A percentile compares a stretch with the other conserved stretches of the same genome.
Evolutionary conservation across 106 monocot species (phyloP).

Genomic region (Dendrobium huoshanense): DNA sequence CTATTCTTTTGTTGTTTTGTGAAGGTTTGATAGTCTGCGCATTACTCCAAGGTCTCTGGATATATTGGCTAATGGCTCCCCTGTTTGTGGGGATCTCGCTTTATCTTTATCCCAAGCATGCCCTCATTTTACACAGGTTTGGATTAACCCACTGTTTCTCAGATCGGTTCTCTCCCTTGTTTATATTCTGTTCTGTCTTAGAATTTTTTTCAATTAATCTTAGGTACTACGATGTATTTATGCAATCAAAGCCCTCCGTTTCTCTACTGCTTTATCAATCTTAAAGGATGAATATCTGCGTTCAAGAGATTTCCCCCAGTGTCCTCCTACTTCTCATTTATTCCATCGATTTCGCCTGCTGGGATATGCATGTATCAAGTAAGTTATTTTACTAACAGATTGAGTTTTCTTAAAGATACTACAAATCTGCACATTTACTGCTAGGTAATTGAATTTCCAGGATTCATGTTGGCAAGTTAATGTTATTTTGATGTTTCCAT

Average conservation of each 20-base stretch:
- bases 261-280: slow-evolving; percentile 91
- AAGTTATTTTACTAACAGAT: slow-evolving; percentile 22
- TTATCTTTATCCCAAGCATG: slow-evolving; percentile 96
- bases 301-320: slow-evolving; percentile 96
- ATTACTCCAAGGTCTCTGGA: slow-evolving; percentile 93
- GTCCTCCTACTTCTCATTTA: slow-evolving; percentile 86
- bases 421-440: not conserved
- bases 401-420: not conserved
- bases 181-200: slow-evolving; percentile 8
- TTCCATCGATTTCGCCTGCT: slow-evolving; percentile 91
- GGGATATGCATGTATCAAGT: slow-evolving; percentile 98
- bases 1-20: slow-evolving; percentile 4
- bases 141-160: slow-evolving; percentile 4
- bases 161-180: not conserved
- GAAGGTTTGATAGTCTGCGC: slow-evolving; percentile 95
- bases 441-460: not conserved
- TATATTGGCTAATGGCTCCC: slow-evolving; percentile 87
- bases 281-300: slow-evolving; percentile 94
- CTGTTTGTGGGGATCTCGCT: slow-evolving; percentile 95
- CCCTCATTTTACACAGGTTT: slow-evolving; percentile 97
- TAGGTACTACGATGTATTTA: slow-evolving; percentile 83
- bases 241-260: slow-evolving; percentile 95
- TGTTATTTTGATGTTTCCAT: not conserved
- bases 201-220: slow-evolving; percentile 3
- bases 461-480: not conserved